Evolutionary conservation across 2,329 filamentous ascomycete genomes (phyloP), one percentile per base, ranked within the genome.

Genomic region (Iodosphaeria phyllophila): DNA sequence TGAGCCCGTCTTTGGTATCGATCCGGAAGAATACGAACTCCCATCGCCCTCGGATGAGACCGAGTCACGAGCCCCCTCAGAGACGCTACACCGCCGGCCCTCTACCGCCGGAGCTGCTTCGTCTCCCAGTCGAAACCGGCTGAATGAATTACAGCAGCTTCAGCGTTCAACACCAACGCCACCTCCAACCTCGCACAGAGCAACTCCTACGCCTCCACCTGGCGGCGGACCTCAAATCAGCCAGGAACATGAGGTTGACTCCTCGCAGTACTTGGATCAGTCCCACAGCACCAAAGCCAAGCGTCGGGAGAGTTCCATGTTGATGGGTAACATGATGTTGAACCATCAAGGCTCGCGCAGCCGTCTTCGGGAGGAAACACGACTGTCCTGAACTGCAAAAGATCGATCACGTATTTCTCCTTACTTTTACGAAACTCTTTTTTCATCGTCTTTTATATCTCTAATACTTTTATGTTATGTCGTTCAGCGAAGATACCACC

Each of bases 1-100:
- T 43, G 65, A 77, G 33, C 66, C 64, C 20, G 86, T 98, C 23
- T 98, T 95, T 43, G 75, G 76, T 12, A 60, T 73, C 22, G 58
- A 68, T 11, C 64, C 76, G 0, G 69, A 74, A 35, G 60, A 70
- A 25, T 71, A 73, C 28, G 61, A 70, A 42, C 52, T 66, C 14
- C 58, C 63, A 1, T 54, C 56, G 8, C 50, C 57, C 0, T 35
- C 47, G 5, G 47, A 50, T 2, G 51, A 56, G 18, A 29, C 43
- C 37, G 49, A 58, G 22, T 37, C 44, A 18, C 43, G 31, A 11
- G 19, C 25, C 9, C 30, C 26, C 7, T 9, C 23, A 2, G 41
- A 56, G 13, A 37, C 41, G 8, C 49, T 50, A n/a, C 44, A 46
- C 6, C 51, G 37, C 14, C 44, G 61, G 8, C 63, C 62, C 3